Base-by-base conservation (phyloP, 805 yeast species). In the Lipomyces sp. region DNA sequence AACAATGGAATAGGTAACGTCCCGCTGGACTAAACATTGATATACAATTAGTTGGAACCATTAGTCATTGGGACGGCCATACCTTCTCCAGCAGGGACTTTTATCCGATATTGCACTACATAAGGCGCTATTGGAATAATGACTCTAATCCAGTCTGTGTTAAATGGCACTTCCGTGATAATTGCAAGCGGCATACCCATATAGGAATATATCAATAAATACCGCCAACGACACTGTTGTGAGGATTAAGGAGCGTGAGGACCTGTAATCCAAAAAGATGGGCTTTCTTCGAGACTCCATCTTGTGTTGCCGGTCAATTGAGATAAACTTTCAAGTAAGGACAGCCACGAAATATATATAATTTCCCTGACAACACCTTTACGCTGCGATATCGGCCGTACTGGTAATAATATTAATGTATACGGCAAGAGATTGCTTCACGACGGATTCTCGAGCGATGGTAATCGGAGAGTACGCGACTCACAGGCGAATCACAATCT, bases 81-180 rank as follows among this genome's bases (percentile, higher is more conserved):
- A 63, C 65, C 61, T 13, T 70, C 42, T 37, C 67, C 71, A 8
- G 64, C 67, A 7, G 67, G 35, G 8, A 77, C 73, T 6, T 74
- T 74, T 70, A 78, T 71, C 10, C 75, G 69, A 6, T 61, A n/a
- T 11, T 51, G 69, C 35, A 77, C 70, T 15, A 75, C 77, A 65
- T 71, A 77, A 13, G 80, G 80, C 15, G 76, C 69, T 2, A 77
- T 73, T 1, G 80, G 80, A 10, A 77, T 69, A 29, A 77, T 68
- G 33, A 75, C 66, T n/a, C 71, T 64, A 42, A 1, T 13, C 18
- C 30, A 2, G 39, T 10, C 10, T 32, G 0, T 2, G 24, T 42
- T 24, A 57, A 5, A 4, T 15, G 6, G 34, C 15, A 4, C 48
- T n/a, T 11, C 11, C 11, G 39, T 1, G 18, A 15, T 8, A 10